Evolutionary conservation across 371 early-diverging fungal species (phyloP).

Genomic region (Basidiobolus heterosporus): DNA sequence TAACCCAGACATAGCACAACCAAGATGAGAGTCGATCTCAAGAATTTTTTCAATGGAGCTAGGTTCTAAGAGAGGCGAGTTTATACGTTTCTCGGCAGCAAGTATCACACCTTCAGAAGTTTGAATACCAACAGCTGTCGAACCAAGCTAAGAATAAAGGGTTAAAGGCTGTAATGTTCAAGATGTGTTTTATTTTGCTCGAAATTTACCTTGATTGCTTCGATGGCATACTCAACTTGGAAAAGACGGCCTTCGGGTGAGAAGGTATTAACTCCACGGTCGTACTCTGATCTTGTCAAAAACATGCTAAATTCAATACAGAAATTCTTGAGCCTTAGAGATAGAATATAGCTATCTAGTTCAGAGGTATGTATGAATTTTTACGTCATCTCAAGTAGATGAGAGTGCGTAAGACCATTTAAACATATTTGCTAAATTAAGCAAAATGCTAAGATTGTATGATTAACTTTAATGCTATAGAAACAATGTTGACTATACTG

Average conservation of each 20-base stretch:
- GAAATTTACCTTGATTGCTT: constrained; percentile 86
- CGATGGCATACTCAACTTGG: constrained; percentile 98
- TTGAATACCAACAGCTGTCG: constrained; percentile 93
- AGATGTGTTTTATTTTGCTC: neutral
- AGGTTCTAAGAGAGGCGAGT: constrained; percentile 79
- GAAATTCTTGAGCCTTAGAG: no score
- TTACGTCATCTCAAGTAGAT: no score
- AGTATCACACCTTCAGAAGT: constrained; percentile 84
- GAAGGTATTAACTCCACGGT: constrained; percentile 97
- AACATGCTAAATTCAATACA: constrained; percentile 23
- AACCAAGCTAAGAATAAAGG: constrained; percentile 53
- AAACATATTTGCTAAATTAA: no score
- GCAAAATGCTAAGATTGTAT: no score
- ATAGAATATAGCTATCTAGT: no score
- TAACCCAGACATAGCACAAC: constrained; percentile 93
- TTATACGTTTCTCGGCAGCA: constrained; percentile 93
- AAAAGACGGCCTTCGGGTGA: constrained; percentile 96
- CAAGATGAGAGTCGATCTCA: constrained; percentile 87
- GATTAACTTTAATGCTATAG: no score
- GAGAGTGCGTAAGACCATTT: no score
- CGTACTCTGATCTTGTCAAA: constrained; percentile 81
- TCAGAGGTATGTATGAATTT: no score
- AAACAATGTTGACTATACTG: no score
- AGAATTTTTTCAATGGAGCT: constrained; percentile 91
- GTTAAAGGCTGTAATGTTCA: neutral